Conservation (phyloP, 805 yeast species). For the Tetrapisispora phaffii region DNA sequence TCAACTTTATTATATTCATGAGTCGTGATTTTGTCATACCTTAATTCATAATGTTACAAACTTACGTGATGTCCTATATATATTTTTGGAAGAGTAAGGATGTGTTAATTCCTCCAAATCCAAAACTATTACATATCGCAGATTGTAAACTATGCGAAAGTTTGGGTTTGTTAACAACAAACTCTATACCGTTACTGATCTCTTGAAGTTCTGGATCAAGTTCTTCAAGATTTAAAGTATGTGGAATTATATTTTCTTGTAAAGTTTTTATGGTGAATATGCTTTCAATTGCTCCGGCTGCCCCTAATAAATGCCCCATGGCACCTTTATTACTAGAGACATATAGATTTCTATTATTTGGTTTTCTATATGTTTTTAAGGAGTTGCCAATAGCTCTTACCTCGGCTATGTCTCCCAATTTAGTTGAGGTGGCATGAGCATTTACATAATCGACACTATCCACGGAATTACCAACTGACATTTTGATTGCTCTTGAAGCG, state of each 20-base stretch:
- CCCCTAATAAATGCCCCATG: conserved; percentile 89
- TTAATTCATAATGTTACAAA: too few relatives aligned
- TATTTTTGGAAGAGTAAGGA: conserved; percentile 42
- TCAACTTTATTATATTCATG: background rate
- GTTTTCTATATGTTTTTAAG: conserved; percentile 20
- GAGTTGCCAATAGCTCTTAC: conserved; percentile 50
- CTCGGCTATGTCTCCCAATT: conserved; percentile 83
- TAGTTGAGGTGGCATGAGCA: conserved; percentile 95
- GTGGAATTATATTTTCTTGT: conserved; percentile 52
- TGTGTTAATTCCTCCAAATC: conserved; percentile 95
- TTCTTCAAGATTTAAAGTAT: conserved; percentile 61
- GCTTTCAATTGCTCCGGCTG: conserved; percentile 91
- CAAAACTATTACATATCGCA: conserved; percentile 85
- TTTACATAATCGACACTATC: conserved; percentile 63
- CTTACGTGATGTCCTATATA: background rate
- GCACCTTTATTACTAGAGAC: conserved; percentile 86
- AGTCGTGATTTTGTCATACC: background rate
- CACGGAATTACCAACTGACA: conserved; percentile 49
- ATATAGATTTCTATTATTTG: conserved; percentile 24
- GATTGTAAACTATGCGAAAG: conserved; percentile 34
- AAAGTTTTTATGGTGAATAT: conserved; percentile 68
- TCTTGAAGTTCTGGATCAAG: conserved; percentile 28
- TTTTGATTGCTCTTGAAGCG: conserved; percentile 70
- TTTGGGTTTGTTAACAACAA: conserved; percentile 43
- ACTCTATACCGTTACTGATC: conserved; percentile 35